Percentiles rank a stretch among this genome's conserved stretches.
Evolutionary conservation across 169 alveolate species (phyloP).

Genomic region (Babesia ovis): DNA sequence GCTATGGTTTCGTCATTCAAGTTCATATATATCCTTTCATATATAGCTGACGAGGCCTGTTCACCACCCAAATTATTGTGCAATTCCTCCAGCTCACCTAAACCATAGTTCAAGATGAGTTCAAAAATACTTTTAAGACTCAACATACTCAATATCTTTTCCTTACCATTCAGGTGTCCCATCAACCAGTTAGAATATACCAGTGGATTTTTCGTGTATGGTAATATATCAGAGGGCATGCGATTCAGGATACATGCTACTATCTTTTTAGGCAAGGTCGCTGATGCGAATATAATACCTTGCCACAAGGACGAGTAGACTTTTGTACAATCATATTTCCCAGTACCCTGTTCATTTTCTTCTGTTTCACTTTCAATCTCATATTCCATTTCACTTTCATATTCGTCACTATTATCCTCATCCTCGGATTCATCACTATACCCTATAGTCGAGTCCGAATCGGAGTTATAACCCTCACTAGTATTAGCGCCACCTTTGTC

Average conservation of each 20-base stretch:
- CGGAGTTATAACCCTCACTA: not conserved
- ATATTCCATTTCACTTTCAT: not conserved
- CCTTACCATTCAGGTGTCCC: conserved; percentile 12
- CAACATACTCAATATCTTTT: conserved; percentile 23
- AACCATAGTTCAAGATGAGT: conserved; percentile 42
- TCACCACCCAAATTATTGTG: not conserved
- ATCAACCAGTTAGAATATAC: conserved; percentile 34
- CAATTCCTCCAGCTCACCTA: conserved; percentile 26
- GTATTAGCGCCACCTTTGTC: not conserved
- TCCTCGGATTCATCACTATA: conserved; percentile 4
- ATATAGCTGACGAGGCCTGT: conserved; percentile 9
- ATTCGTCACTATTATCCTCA: not conserved
- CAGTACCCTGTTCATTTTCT: not conserved
- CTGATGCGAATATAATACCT: conserved; percentile 4
- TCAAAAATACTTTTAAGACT: conserved; percentile 48
- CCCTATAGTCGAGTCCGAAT: conserved; percentile 23
- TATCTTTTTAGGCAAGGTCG: conserved; percentile 1
- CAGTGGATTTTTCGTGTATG: conserved; percentile 47
- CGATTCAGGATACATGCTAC: conserved; percentile 20
- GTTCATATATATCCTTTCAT: conserved; percentile 23
- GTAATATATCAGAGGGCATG: conserved; percentile 46
- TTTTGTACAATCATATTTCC: conserved; percentile 1
- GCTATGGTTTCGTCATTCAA: conserved; percentile 12
- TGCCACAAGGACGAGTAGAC: conserved; percentile 50
- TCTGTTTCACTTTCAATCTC: conserved; percentile 2